Evolutionary conservation across 495 filamentous ascomycete species (phyloP).

Genomic region (Penicillium silybi): DNA sequence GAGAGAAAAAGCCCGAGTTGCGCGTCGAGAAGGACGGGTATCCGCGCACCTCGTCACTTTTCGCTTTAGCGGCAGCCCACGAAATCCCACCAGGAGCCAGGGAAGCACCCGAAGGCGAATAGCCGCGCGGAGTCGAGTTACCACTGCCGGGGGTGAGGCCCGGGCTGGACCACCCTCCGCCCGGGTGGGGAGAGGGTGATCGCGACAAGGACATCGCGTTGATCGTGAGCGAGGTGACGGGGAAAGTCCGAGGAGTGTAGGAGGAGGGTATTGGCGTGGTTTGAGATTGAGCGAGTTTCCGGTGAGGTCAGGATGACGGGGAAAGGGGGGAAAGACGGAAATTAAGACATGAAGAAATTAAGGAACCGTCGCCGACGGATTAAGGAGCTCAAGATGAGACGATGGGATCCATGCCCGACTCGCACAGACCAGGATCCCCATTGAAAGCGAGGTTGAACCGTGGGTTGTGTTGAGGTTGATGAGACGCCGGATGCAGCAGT

Average conservation of each 20-base stretch:
- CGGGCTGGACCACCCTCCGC: slow-evolving; percentile 84
- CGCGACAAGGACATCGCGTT: slow-evolving; percentile 73
- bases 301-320: slow-evolving; percentile 19
- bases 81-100: slow-evolving; percentile 52
- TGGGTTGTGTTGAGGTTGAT: neutral
- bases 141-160: slow-evolving; percentile 70
- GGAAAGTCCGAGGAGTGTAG: neutral
- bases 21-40: slow-evolving; percentile 78
- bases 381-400: slow-evolving; percentile 5
- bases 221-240: slow-evolving; percentile 2
- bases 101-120: slow-evolving; percentile 31
- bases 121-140: slow-evolving; percentile 60
- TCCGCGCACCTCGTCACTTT: slow-evolving; percentile 67
- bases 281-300: neutral
- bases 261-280: neutral
- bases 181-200: slow-evolving; percentile 75
- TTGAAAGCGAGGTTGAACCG: neutral
- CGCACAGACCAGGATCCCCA: neutral
- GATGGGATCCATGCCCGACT: slow-evolving; percentile 7
- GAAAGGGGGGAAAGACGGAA: neutral
- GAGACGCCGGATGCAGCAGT: neutral
- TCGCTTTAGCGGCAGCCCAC: slow-evolving; percentile 77
- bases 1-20: slow-evolving; percentile 77
- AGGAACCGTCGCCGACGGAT: slow-evolving; percentile 10
- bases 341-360: slow-evolving; percentile 1